These are phyloP conservation scores for Botrytis cinerea DNA, from an alignment of 2,329 filamentous ascomycete genomes.

Conservation along the genomic window DNA sequence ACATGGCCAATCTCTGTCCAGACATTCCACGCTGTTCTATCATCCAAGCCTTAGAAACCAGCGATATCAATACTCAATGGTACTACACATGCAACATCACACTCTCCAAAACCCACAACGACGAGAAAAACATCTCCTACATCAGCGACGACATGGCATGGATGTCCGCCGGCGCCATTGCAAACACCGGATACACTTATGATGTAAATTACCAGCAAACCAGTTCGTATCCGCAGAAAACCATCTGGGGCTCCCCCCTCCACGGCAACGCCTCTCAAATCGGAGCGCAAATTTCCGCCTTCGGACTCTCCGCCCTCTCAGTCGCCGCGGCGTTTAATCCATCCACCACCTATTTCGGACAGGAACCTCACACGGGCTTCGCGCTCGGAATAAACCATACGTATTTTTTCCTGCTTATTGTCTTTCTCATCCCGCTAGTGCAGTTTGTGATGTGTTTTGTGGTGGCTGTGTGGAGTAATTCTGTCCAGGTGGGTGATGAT, in stretches of 20 bases:
- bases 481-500: conserved; percentile 36
- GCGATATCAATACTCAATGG: conserved; percentile 42
- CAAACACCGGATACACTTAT: conserved; percentile 45
- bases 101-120: conserved; percentile 43
- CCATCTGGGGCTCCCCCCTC: conserved; percentile 43
- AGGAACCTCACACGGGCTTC: conserved; percentile 30
- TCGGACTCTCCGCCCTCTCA: conserved; percentile 41
- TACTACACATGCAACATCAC: conserved; percentile 48
- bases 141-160: conserved; percentile 43
- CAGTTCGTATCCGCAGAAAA: conserved; percentile 49
- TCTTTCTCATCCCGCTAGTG: conserved; percentile 36
- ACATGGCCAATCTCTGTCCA: conserved; percentile 32
- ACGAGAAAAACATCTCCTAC: conserved; percentile 32
- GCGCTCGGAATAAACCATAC: conserved; percentile 46
- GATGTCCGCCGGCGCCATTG: conserved; percentile 45
- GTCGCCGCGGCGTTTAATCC: conserved; percentile 34
- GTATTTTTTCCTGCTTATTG: conserved; percentile 48
- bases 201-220: conserved; percentile 35
- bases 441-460: conserved; percentile 36
- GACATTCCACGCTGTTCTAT: conserved; percentile 32
- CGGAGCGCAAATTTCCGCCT: conserved; percentile 44
- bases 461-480: conserved; percentile 35
- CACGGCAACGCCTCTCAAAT: conserved; percentile 43
- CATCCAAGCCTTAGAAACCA: conserved; percentile 46
- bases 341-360: conserved; percentile 16